These are phyloP conservation scores for Epicoccum nigrum DNA, from an alignment of 2,329 filamentous ascomycete species.

Conservation along the genomic window DNA sequence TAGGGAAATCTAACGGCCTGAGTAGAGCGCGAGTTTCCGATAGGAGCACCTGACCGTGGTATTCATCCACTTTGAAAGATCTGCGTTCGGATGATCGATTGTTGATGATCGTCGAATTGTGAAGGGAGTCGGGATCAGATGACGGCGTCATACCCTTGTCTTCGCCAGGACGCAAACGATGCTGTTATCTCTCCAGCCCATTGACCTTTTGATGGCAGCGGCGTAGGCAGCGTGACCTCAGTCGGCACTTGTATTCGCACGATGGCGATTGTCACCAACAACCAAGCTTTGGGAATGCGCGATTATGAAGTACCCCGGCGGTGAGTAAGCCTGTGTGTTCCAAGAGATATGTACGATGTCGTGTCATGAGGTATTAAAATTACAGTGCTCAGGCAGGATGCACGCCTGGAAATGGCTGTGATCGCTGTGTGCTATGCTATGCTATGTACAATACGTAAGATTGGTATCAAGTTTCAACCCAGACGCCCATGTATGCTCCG, in stretches of 20 bases:
- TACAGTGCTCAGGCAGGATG: neutral
- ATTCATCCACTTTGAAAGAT: constrained; percentile 5
- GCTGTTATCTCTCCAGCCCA: too few relatives aligned
- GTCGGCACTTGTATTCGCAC: neutral
- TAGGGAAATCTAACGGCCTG: neutral
- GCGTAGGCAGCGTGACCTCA: neutral
- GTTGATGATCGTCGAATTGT: constrained; percentile 8
- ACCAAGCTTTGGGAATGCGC: too few relatives aligned
- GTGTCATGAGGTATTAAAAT: constrained; percentile 9
- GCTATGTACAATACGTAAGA: neutral
- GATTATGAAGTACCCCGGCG: too few relatives aligned
- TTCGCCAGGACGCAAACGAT: too few relatives aligned
- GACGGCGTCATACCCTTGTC: constrained; percentile 8
- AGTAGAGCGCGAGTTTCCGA: neutral
- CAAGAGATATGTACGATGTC: neutral
- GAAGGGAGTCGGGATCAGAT: neutral
- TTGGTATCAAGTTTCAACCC: constrained; percentile 16
- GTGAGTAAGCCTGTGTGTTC: neutral
- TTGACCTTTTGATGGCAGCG: neutral
- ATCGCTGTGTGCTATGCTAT: neutral
- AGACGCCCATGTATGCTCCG: constrained; percentile 19
- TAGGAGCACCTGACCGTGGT: neutral
- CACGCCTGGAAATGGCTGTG: neutral
- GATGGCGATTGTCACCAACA: neutral
- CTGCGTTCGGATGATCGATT: neutral